These are phyloP conservation scores for Silene vulgaris DNA, from an alignment of 179 eudicot genomes.

Conservation along the genomic window DNA sequence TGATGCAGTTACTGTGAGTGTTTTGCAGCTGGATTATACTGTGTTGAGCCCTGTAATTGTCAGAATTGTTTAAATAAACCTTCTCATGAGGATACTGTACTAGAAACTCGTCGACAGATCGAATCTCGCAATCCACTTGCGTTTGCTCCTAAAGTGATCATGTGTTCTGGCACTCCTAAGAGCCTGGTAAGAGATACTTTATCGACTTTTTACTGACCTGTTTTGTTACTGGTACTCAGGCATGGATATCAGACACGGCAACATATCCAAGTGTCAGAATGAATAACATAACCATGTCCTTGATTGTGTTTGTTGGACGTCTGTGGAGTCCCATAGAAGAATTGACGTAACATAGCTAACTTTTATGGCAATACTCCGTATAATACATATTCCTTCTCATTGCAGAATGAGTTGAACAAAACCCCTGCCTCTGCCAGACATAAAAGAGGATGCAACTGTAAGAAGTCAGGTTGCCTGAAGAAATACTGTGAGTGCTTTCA, in stretches of 20 bases:
- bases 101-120: constrained; percentile 81
- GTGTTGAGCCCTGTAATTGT: constrained; percentile 89
- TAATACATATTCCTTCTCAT: background rate
- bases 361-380: too few species aligned
- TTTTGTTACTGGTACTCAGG: background rate
- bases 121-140: constrained; percentile 97
- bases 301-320: too few species aligned
- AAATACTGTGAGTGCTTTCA: constrained; percentile 64
- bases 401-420: constrained; percentile 35
- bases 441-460: constrained; percentile 60
- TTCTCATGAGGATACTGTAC: constrained; percentile 68
- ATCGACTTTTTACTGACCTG: background rate
- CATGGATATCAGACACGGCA: background rate
- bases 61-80: constrained; percentile 87
- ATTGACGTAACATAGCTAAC: too few species aligned
- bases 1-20: constrained; percentile 89
- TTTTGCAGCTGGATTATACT: constrained; percentile 95
- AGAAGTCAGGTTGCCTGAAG: constrained; percentile 52
- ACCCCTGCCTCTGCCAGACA: constrained; percentile 56
- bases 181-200: constrained; percentile 38
- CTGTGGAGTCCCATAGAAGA: too few species aligned
- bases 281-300: too few species aligned
- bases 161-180: constrained; percentile 38
- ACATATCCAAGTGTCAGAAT: too few species aligned
- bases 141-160: constrained; percentile 91